Base-by-base conservation (phyloP, 2,329 filamentous ascomycete genomes). In the Ophiocordyceps unilateralis region DNA sequence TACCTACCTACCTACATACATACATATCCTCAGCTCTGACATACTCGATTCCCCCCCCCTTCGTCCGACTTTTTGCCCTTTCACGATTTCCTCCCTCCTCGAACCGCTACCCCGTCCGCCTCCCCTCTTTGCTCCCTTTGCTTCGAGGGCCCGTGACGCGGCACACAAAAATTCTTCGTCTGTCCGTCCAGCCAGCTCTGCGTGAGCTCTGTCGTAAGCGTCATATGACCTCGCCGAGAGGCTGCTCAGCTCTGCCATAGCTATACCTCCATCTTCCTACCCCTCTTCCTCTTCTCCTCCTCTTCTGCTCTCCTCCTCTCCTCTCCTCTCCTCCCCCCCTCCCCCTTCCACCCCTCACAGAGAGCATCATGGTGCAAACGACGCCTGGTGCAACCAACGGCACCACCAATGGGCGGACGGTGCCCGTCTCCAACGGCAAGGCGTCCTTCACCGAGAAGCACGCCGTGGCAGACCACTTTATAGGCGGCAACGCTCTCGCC, bases 401-500 rank as follows among this genome's bases (percentile, higher is more conserved):
- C 55, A 54, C 55, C 51, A 68, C 55, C 51, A 68, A 63, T 51
- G 66, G 67, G 57, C 62, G 65, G 54, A 65, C 66, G 41, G 69
- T 74, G 42, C 69, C 73, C 42, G 58, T 68, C 42, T 51, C 61
- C 50, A 79, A 78, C 53, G 72, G 73, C 64, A 69, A 69, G 51
- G 62, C 72, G 57, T 78, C 81, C 44, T 87, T 83, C 60, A 77
- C 86, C 50, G 80, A 86, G 53, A 86, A 83, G 67, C 78, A 85
- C 69, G 79, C 83, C 51, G 65, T 98, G 49, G 78, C 87, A 49
- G 73, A 86, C 64, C 91, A 98, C 70, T 98, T 96, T 67, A 93
- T 96, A 62, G 91, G 91, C 55, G 89, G 91, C 50, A 95, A 94
- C 69, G 76, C 79, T 59, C 67, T 98, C 49, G 78, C 78, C 50